Conservation (phyloP, 2,329 filamentous ascomycete genomes). For the Aureobasidium vineae region DNA sequence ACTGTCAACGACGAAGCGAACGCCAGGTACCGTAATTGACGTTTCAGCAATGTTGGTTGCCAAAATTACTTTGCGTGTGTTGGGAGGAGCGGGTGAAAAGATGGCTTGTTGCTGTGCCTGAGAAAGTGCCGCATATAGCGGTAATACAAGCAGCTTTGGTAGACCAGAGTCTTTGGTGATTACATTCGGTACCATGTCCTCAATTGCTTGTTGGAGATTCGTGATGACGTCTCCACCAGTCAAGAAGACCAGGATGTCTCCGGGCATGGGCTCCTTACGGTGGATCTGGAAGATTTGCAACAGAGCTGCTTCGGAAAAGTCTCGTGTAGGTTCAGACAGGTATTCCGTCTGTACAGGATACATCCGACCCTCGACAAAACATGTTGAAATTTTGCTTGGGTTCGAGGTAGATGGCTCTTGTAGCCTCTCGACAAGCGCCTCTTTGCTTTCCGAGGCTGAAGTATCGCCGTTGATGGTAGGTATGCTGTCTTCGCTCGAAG, state of each 20-base stretch:
- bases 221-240: conserved; percentile 94
- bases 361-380: conserved; percentile 80
- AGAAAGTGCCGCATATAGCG: conserved; percentile 86
- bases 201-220: conserved; percentile 71
- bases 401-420: neutral
- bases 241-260: conserved; percentile 89
- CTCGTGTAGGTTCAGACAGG: conserved; percentile 68
- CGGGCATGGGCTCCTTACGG: conserved; percentile 81
- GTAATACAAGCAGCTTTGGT: conserved; percentile 69
- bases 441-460: neutral
- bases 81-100: conserved; percentile 70
- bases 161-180: conserved; percentile 63
- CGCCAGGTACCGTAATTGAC: conserved; percentile 90
- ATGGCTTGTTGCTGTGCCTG: conserved; percentile 83
- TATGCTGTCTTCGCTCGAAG: neutral
- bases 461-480: neutral
- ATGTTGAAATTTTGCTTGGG: conserved; percentile 47
- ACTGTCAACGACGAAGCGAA: conserved; percentile 86
- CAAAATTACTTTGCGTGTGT: conserved; percentile 85
- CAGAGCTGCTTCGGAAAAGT: conserved; percentile 78
- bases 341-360: conserved; percentile 80
- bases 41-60: conserved; percentile 99
- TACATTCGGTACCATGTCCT: conserved; percentile 68
- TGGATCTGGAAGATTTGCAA: conserved; percentile 85
- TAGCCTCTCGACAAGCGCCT: neutral